Evolutionary conservation across 2,329 filamentous ascomycete genomes (phyloP), one percentile per base, ranked within the genome.

Genomic region (Xylariaceae sp.): DNA sequence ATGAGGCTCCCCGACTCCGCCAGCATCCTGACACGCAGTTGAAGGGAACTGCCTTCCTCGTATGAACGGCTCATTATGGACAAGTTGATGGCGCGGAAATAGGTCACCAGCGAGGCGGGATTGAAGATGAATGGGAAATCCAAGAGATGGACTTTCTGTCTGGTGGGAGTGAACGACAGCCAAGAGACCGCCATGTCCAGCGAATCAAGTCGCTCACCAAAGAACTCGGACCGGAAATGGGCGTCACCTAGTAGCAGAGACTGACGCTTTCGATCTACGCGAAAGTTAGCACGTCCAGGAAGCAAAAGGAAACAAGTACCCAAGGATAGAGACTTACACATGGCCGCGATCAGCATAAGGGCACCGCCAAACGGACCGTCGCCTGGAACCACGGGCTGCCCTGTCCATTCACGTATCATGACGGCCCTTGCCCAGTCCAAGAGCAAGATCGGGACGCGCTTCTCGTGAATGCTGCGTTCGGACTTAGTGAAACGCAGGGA

Each of bases 31-130:
- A 81, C 76, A 12, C 75, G 67, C 23, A 67, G 71, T 46, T 71
- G 69, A 1, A 78, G 60, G 0, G 74, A 78, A 43, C 68, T 75
- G 0, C 85, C 79, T 47, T 80, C 74, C 54, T 92, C 85, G 52
- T 82, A 88, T 12, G 83, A 76, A 41, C 81, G 77, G 50, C 82
- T 86, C 90, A 97, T 97, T 12, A 76, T 75, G 0, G 85, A 78
- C 53, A 92, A 88, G 57, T 95, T 96, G 54, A 95, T 81, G 3
- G 87, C 78, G 13, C 90, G 81, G 59, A 97, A 96, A 58, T 88
- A 94, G 0, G 79, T 80, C 3, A 94, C 82, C 3, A 94, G 66
- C 1, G 78, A 78, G 0, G 81, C 72, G 0, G 81, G 73, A 14
- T 74, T 79, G 53, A 96, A 95, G 0, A 97, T 70, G 55, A 84